These are phyloP conservation scores for Hanseniaspora valbyensis DNA, from an alignment of 805 yeast genomes.

Conservation along the genomic window DNA sequence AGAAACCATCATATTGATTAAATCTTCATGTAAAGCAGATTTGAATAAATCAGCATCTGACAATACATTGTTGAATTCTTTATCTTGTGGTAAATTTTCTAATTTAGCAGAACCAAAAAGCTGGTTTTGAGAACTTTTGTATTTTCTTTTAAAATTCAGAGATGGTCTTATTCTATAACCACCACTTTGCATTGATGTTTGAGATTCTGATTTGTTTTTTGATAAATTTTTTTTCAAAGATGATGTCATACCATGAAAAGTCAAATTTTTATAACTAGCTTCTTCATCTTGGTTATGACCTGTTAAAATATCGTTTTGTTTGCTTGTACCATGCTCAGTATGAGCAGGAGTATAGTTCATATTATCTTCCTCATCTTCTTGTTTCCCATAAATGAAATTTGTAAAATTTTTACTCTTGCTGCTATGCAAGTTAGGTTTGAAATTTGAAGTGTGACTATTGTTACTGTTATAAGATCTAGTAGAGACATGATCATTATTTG, in stretches of 20 bases:
- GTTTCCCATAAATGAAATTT: background rate
- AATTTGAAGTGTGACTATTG: no score
- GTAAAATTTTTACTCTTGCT: background rate
- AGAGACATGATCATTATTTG: no score
- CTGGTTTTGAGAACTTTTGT: background rate
- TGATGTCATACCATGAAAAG: conserved; percentile 27
- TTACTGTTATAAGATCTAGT: background rate
- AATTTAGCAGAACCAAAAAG: conserved; percentile 1
- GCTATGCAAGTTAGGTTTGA: no score
- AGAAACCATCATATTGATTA: conserved; percentile 44
- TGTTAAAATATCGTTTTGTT: conserved; percentile 7
- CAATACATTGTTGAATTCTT: background rate
- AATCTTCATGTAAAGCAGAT: conserved; percentile 21
- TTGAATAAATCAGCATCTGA: conserved; percentile 3
- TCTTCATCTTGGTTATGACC: conserved; percentile 21
- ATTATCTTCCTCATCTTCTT: conserved; percentile 5
- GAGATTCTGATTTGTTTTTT: conserved; percentile 1
- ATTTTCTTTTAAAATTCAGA: background rate
- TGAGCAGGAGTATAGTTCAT: conserved; percentile 7
- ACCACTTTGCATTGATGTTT: background rate
- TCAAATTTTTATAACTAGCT: conserved; percentile 25
- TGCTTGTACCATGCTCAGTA: background rate
- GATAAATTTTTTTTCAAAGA: conserved; percentile 18
- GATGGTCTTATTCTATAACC: background rate
- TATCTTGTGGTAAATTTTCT: background rate